phyloP scores from a whole-genome alignment of 129 eudicot genomes.

The Flaveria linearis region DNA sequence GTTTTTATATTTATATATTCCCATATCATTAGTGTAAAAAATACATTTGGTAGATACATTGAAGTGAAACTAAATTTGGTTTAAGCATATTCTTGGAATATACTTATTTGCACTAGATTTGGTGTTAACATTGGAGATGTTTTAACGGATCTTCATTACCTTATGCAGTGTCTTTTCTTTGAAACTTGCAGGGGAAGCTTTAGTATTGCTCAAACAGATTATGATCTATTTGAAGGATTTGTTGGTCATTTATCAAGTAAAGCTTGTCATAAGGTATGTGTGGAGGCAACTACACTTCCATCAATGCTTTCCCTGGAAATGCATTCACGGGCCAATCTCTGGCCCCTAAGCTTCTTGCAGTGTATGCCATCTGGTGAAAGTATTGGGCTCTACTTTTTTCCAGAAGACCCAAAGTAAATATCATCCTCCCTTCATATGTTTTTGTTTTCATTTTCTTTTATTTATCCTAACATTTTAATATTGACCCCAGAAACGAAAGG shows the following conservation, averaged over 20 bases:
- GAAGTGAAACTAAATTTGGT: neutral
- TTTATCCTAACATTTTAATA: neutral
- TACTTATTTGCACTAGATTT: neutral
- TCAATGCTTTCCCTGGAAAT: slow-evolving; percentile 48
- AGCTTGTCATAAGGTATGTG: slow-evolving; percentile 49
- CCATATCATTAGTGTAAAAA: neutral
- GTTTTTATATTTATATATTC: too few species aligned
- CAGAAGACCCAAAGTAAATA: slow-evolving; percentile 43
- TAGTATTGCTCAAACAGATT: slow-evolving; percentile 31
- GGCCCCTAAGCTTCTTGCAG: slow-evolving; percentile 61
- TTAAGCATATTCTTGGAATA: neutral
- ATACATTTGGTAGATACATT: neutral
- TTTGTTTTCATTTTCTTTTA: neutral
- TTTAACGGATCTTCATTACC: slow-evolving; percentile 3
- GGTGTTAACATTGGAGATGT: neutral
- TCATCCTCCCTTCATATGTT: slow-evolving; percentile 6
- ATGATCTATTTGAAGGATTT: slow-evolving; percentile 46
- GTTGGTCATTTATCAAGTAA: slow-evolving; percentile 59
- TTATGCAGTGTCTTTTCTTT: slow-evolving; percentile 3
- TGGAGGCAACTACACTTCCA: slow-evolving; percentile 51
- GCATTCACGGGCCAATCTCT: slow-evolving; percentile 47
- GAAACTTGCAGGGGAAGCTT: slow-evolving; percentile 60
- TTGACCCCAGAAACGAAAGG: slow-evolving; percentile 45
- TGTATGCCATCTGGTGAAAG: slow-evolving; percentile 44
- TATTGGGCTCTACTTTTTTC: slow-evolving; percentile 67